These are phyloP conservation scores for Suillus ampliporus DNA, from an alignment of 768 basidiomycete species.

Conservation along the genomic window DNA sequence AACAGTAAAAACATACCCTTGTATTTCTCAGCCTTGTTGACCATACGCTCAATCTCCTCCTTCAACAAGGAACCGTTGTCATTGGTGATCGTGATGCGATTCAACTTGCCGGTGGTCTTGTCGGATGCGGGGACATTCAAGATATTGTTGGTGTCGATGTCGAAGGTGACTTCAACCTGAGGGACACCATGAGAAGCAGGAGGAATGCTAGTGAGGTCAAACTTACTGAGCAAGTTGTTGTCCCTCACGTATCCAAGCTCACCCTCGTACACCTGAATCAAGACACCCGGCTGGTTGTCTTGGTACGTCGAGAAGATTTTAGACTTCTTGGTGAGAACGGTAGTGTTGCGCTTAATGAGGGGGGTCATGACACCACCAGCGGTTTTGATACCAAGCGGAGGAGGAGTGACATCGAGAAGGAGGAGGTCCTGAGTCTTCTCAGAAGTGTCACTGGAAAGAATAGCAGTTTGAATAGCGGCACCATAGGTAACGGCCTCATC, in stretches of 20 bases:
- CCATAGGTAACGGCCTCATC: slow-evolving; percentile 99
- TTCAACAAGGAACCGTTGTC: slow-evolving; percentile 97
- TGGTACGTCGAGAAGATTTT: slow-evolving; percentile 99
- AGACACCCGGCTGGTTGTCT: slow-evolving; percentile 98
- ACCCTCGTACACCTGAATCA: slow-evolving; percentile 98
- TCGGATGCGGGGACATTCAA: slow-evolving; percentile 94
- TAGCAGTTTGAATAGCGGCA: slow-evolving; percentile 98
- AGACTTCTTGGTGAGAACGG: slow-evolving; percentile 97
- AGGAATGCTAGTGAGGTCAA: slow-evolving; percentile 95
- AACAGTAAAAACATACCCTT: slow-evolving; percentile 75
- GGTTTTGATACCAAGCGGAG: slow-evolving; percentile 96
- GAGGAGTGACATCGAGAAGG: slow-evolving; percentile 90
- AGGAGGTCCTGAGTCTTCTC: slow-evolving; percentile 97
- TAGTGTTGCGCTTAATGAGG: slow-evolving; percentile 98
- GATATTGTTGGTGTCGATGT: slow-evolving; percentile 97
- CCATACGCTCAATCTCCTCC: slow-evolving; percentile 99
- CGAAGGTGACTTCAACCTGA: slow-evolving; percentile 97
- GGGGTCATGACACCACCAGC: slow-evolving; percentile 99
- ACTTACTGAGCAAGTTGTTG: slow-evolving; percentile 98
- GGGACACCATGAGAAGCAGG: slow-evolving; percentile 98
- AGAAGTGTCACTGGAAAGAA: slow-evolving; percentile 96
- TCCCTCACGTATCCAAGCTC: slow-evolving; percentile 98
- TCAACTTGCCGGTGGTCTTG: slow-evolving; percentile 97
- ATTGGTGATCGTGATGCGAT: slow-evolving; percentile 92
- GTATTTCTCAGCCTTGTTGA: slow-evolving; percentile 91